Percentiles rank a stretch among this genome's conserved stretches.
Evolutionary conservation across 169 alveolate genomes (phyloP).

Genomic region (Babesia caballi): DNA sequence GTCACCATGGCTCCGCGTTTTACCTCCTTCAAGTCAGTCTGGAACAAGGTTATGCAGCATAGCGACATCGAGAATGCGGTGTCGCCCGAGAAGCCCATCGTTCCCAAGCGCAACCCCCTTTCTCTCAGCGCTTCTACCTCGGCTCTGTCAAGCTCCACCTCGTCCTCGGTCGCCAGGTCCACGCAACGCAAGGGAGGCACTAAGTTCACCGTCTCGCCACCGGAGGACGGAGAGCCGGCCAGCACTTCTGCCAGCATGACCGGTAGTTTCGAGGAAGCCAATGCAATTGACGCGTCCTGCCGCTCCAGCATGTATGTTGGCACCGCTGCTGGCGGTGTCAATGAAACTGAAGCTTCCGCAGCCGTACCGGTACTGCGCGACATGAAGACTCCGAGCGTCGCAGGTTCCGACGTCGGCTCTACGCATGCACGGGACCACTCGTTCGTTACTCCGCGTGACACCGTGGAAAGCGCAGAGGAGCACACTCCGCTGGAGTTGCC

Average conservation of each 20-base stretch:
- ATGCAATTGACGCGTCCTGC: background rate
- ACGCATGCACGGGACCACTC: background rate
- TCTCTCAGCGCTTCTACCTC: background rate
- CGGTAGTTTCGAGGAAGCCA: background rate
- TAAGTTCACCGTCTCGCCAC: background rate
- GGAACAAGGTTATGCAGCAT: conserved; percentile 31
- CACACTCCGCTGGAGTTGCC: background rate
- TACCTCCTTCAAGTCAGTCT: conserved; percentile 52
- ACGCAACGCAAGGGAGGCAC: background rate
- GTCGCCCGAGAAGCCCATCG: conserved; percentile 9
- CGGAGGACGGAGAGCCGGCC: background rate
- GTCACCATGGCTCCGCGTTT: conserved; percentile 48
- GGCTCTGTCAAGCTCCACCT: background rate
- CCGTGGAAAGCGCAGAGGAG: background rate
- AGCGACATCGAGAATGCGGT: conserved; percentile 22
- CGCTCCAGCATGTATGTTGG: background rate
- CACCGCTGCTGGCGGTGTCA: background rate
- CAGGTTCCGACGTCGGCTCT: background rate
- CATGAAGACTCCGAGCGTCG: background rate
- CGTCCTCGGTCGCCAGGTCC: background rate
- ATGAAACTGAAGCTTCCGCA: too few species aligned
- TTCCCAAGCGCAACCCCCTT: conserved; percentile 32
- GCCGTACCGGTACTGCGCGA: background rate
- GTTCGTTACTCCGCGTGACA: background rate
- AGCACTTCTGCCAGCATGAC: background rate